These are phyloP conservation scores for Solanum sitiens DNA, from an alignment of 257 asterid species.

Conservation along the genomic window DNA sequence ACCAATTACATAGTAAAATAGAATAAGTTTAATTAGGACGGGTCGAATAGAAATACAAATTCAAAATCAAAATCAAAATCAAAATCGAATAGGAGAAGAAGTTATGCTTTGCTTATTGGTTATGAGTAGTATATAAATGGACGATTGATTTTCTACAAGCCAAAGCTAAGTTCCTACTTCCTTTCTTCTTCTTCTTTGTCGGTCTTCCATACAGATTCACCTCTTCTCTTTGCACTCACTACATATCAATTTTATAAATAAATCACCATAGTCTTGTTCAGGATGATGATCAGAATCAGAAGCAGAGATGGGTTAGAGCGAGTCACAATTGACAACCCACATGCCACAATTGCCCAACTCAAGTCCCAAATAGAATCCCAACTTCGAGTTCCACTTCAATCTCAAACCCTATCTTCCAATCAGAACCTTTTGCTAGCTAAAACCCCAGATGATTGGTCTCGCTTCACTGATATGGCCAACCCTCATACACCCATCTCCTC, in stretches of 20 bases:
- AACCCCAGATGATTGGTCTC: conserved; percentile 44
- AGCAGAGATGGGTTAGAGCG: conserved; percentile 98
- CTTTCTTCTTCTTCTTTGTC: neutral
- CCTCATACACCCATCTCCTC: conserved; percentile 36
- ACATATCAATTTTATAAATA: neutral
- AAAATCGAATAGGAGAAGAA: neutral
- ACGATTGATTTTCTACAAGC: neutral
- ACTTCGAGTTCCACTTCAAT: conserved; percentile 64
- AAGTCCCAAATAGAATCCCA: conserved; percentile 62
- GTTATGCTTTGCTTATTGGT: neutral
- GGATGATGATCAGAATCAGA: conserved; percentile 95
- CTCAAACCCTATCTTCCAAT: conserved; percentile 77
- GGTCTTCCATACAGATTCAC: neutral
- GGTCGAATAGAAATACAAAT: neutral
- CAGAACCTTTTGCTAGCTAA: conserved; percentile 81
- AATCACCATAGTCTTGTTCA: neutral
- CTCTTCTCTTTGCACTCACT: neutral
- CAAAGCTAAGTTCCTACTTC: neutral
- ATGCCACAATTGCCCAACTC: conserved; percentile 55
- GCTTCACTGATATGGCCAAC: conserved; percentile 62
- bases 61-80: neutral
- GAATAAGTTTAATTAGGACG: neutral
- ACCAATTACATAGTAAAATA: too few relatives aligned
- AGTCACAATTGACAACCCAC: conserved; percentile 58
- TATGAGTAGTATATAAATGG: too few relatives aligned